A percentile compares a stretch with the other conserved stretches of the same genome.
Evolutionary conservation across 2,329 filamentous ascomycete species (phyloP).

Genomic region (Phialophora chinensis): DNA sequence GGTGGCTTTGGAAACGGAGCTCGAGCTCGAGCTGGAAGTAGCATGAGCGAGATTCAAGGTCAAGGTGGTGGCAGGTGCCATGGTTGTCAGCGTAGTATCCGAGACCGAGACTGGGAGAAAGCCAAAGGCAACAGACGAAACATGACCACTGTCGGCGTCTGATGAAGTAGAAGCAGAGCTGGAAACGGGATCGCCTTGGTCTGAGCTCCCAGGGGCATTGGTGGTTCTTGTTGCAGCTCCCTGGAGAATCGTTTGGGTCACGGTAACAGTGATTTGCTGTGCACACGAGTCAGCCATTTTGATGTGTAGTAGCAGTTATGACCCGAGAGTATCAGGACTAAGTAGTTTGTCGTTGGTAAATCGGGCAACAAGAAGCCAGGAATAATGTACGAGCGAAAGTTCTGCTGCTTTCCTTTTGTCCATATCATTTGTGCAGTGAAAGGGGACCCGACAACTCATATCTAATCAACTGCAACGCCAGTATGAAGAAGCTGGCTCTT

Average conservation of each 20-base stretch:
- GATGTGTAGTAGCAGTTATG: background rate
- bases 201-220: slow-evolving; percentile 3
- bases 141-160: background rate
- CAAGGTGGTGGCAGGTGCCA: slow-evolving; percentile 25
- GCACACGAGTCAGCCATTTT: slow-evolving; percentile 20
- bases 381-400: background rate
- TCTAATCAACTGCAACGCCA: background rate
- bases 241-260: slow-evolving; percentile 31
- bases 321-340: background rate
- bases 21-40: slow-evolving; percentile 9
- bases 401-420: background rate
- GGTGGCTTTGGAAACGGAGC: background rate
- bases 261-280: slow-evolving; percentile 24
- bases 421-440: background rate
- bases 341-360: background rate
- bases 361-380: background rate
- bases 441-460: background rate
- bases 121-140: slow-evolving; percentile 5
- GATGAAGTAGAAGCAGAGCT: slow-evolving; percentile 1
- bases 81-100: slow-evolving; percentile 21
- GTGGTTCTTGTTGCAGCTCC: slow-evolving; percentile 30
- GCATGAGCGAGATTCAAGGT: slow-evolving; percentile 28
- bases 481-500: slow-evolving; percentile 5
- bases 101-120: slow-evolving; percentile 6
- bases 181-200: background rate